Percentiles rank a stretch among this genome's conserved stretches.
These are phyloP conservation scores for Cutaneotrichosporon spelunceum DNA, from an alignment of 1,284 basidiomycete genomes.

Conservation along the genomic window DNA sequence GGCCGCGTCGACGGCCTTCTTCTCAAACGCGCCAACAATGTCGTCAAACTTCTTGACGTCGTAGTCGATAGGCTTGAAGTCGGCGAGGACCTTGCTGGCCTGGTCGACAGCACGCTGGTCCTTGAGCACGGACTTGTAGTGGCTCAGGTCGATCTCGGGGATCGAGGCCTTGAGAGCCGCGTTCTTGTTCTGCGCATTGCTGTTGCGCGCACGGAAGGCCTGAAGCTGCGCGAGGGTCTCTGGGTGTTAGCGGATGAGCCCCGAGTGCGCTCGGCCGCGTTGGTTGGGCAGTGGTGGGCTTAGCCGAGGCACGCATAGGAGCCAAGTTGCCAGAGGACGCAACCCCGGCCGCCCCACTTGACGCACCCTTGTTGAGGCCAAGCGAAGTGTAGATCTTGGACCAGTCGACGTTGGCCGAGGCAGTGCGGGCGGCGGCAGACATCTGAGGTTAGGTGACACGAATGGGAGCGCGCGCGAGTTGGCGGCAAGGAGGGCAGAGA, in stretches of 20 bases:
- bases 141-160: conserved; percentile 67
- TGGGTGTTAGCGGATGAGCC: conserved; percentile 43
- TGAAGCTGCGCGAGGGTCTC: conserved; percentile 85
- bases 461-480: conserved; percentile 6
- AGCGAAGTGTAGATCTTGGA: conserved; percentile 84
- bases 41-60: conserved; percentile 88
- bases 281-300: neutral
- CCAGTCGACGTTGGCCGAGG: conserved; percentile 61
- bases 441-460: conserved; percentile 11
- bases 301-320: neutral
- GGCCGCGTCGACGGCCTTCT: conserved; percentile 90
- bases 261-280: neutral
- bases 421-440: conserved; percentile 23
- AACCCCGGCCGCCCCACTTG: neutral
- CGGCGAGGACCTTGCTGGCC: conserved; percentile 81
- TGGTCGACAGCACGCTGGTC: conserved; percentile 90
- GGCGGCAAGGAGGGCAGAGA: conserved; percentile 3
- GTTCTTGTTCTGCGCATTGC: conserved; percentile 77
- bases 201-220: conserved; percentile 94
- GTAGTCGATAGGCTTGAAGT: conserved; percentile 96
- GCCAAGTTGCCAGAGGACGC: neutral
- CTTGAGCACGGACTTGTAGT: conserved; percentile 89
- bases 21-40: conserved; percentile 95
- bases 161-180: conserved; percentile 68
- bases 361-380: conserved; percentile 81